A percentile compares a stretch with the other conserved stretches of the same genome.
phyloP scores from a whole-genome alignment of 352 stramenopile species.

The Plasmopara muralis region DNA sequence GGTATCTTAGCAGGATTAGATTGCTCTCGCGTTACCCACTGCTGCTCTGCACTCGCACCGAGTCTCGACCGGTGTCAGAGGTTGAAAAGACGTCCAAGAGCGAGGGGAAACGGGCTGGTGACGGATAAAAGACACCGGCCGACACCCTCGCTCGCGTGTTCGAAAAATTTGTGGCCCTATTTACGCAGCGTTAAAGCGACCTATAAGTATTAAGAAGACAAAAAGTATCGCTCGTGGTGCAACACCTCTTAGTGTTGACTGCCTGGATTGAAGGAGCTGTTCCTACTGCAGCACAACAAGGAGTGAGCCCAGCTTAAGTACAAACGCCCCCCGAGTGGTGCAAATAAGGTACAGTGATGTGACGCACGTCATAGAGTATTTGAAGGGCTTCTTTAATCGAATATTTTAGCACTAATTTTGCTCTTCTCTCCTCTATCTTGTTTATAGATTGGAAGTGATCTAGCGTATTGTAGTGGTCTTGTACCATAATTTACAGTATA shows the following conservation, averaged over 20 bases:
- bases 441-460: too few species aligned
- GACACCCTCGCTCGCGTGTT: constrained; percentile 4
- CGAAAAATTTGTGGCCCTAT: background rate
- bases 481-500: background rate
- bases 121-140: constrained; percentile 6
- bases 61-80: constrained; percentile 2
- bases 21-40: constrained; percentile 1
- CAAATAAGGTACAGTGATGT: constrained; percentile 6
- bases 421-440: too few species aligned
- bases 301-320: constrained; percentile 12
- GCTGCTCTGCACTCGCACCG: constrained; percentile 6
- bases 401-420: too few species aligned
- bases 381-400: background rate
- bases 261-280: background rate
- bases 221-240: background rate
- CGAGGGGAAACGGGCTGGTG: constrained; percentile 13
- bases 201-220: background rate
- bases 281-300: constrained; percentile 24
- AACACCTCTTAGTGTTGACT: constrained; percentile 9
- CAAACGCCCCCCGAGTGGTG: constrained; percentile 13
- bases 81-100: background rate
- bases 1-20: background rate
- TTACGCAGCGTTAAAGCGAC: constrained; percentile 1
- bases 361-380: constrained; percentile 5
- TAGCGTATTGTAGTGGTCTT: too few species aligned